Evolutionary conservation across 352 stramenopile species (phyloP).

Genomic region (Pythium rishiriense): DNA sequence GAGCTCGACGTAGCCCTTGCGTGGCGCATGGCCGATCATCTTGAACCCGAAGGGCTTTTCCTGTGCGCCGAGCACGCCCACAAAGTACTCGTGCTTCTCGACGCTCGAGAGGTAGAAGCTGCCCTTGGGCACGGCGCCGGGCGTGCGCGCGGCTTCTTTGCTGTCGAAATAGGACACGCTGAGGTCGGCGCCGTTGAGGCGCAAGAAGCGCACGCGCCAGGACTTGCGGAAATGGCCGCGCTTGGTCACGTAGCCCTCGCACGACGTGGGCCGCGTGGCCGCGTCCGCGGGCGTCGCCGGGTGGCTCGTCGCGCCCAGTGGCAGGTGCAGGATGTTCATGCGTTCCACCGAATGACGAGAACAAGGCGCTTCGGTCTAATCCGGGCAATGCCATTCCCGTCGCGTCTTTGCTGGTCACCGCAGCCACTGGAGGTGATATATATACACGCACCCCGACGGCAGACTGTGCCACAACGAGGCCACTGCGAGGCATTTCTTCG

Average conservation of each 20-base stretch:
- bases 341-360: background rate
- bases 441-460: too few relatives aligned
- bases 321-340: conserved; percentile 69
- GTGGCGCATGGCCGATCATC: conserved; percentile 77
- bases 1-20: conserved; percentile 78
- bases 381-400: background rate
- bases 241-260: conserved; percentile 87
- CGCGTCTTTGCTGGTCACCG: background rate
- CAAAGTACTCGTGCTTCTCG: conserved; percentile 78
- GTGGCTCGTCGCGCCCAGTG: conserved; percentile 27
- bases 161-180: conserved; percentile 79
- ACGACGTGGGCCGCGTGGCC: conserved; percentile 55
- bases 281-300: conserved; percentile 10
- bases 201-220: conserved; percentile 78
- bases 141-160: conserved; percentile 46
- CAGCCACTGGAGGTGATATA: too few relatives aligned
- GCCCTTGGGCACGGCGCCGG: conserved; percentile 43
- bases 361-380: too few relatives aligned
- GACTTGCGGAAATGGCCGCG: conserved; percentile 84
- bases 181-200: conserved; percentile 71
- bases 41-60: conserved; percentile 86
- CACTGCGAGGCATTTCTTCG: background rate
- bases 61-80: conserved; percentile 59
- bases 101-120: conserved; percentile 77
- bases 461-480: background rate